phyloP scores from a whole-genome alignment of 2,329 filamentous ascomycete species.

The Pseudogymnoascus pannorum region DNA sequence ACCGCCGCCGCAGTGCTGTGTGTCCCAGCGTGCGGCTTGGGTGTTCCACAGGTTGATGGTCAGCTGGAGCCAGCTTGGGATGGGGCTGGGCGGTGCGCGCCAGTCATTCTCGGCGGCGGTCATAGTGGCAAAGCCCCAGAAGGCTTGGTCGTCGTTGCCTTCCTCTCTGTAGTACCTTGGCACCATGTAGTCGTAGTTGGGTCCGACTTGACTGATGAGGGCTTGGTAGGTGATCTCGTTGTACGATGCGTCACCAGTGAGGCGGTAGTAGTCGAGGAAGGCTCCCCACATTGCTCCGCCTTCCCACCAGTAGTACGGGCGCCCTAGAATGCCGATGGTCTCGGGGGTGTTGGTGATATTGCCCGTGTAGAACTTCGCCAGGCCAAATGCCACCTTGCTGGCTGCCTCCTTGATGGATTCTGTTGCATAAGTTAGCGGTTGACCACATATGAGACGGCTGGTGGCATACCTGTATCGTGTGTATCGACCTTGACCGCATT shows the following conservation, averaged over 20 bases:
- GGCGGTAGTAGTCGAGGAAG: slow-evolving; percentile 63
- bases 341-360: slow-evolving; percentile 48
- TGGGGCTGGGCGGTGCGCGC: slow-evolving; percentile 41
- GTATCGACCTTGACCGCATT: neutral
- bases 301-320: slow-evolving; percentile 58
- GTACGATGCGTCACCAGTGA: slow-evolving; percentile 55
- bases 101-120: slow-evolving; percentile 63
- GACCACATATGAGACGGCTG: neutral
- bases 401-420: slow-evolving; percentile 56
- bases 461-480: neutral
- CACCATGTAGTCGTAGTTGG: slow-evolving; percentile 53
- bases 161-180: slow-evolving; percentile 49
- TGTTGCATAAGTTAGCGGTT: slow-evolving; percentile 25
- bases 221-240: slow-evolving; percentile 52
- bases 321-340: slow-evolving; percentile 54
- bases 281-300: slow-evolving; percentile 58
- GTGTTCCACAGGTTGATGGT: slow-evolving; percentile 66
- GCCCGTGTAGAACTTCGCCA: slow-evolving; percentile 59
- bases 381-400: slow-evolving; percentile 50
- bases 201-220: slow-evolving; percentile 53
- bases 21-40: slow-evolving; percentile 66
- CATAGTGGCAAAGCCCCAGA: slow-evolving; percentile 64
- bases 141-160: slow-evolving; percentile 69
- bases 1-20: slow-evolving; percentile 59
- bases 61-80: slow-evolving; percentile 59